These are phyloP conservation scores for Ogataea angusta DNA, from an alignment of 805 yeast species.

Conservation along the genomic window DNA sequence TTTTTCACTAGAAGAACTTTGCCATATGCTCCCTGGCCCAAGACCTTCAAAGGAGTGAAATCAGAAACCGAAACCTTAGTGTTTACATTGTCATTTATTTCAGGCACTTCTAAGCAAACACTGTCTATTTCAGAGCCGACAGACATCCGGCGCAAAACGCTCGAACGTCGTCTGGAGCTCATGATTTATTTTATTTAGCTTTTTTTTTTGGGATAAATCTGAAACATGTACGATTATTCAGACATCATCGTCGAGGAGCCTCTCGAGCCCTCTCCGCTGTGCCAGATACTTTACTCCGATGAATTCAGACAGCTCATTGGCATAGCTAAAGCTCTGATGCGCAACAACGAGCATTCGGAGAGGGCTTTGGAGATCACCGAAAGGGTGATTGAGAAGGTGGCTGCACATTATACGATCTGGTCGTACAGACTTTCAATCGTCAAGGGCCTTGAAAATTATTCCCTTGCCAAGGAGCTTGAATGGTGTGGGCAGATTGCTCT, in stretches of 20 bases:
- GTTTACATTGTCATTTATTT: slow-evolving; percentile 10
- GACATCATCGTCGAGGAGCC: slow-evolving; percentile 14
- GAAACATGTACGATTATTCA: slow-evolving; percentile 14
- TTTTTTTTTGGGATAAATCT: slow-evolving; percentile 1
- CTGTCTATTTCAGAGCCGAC: slow-evolving; percentile 17
- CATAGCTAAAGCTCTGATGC: slow-evolving; percentile 56
- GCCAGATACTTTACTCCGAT: slow-evolving; percentile 68
- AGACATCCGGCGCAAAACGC: slow-evolving; percentile 29
- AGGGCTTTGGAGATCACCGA: slow-evolving; percentile 70
- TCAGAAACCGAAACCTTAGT: slow-evolving; percentile 39
- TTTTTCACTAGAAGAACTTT: slow-evolving; percentile 75
- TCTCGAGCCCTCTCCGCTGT: slow-evolving; percentile 32
- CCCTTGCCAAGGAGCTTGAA: slow-evolving; percentile 54
- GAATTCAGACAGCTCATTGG: slow-evolving; percentile 67
- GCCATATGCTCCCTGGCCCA: slow-evolving; percentile 88
- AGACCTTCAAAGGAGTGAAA: slow-evolving; percentile 65
- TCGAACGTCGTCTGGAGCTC: slow-evolving; percentile 25
- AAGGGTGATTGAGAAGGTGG: slow-evolving; percentile 59
- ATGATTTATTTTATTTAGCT: not conserved
- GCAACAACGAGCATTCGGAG: slow-evolving; percentile 56
- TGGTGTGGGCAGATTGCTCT: slow-evolving; percentile 80
- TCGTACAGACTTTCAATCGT: slow-evolving; percentile 58
- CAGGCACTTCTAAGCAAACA: slow-evolving; percentile 8
- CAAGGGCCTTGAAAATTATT: slow-evolving; percentile 30
- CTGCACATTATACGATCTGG: slow-evolving; percentile 95